Base-by-base conservation (phyloP, 176 grass and related monocot species). In the Oryza glaberrima region DNA sequence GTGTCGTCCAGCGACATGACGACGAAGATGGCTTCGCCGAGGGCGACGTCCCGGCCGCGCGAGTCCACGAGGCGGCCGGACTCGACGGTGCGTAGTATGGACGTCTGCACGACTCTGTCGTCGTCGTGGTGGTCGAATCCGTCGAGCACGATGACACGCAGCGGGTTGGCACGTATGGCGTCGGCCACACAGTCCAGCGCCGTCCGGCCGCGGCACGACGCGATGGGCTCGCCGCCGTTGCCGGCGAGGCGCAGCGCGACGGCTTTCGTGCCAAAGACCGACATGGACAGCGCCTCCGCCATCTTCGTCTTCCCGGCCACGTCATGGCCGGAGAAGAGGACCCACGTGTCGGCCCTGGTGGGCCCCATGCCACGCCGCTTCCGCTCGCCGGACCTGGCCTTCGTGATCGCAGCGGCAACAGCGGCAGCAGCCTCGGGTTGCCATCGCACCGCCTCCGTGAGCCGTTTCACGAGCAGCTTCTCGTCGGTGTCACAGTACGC, bases 71-170 rank as follows among this genome's bases (percentile, higher is more conserved):
- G 70, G 15, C 88, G 85, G 6, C 93, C 96, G 9, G 84, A 80
- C 73, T 91, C 89, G 6, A 99, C 45, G 14, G 91, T 90, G 0
- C 72, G 81, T 7, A 92, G 30, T 56, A 98, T 90, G 12, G 80
- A 80, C 17, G 83, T 38, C 36, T 23, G 77, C 10, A 89, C 78
- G 45, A 94, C 5, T 6, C 3, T n/a, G 64, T 99, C 88, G 67
- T 95, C 87, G 67, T 95, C 87, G 3, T 88, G 83, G 22, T 86
- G 77, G 75, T 99, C 96, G 28, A 94, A 63, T 38, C 86, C 86
- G 5, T 99, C 90, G 36, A 99, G 93, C 82, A 99, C 86, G 38
- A 99, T 51, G 60, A 99, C 88, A 25, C 88, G 73, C 61, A 88
- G 88, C 0, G 88, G 90, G 69, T 92, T 96, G 45, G 51, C 79